Evolutionary conservation across 129 eudicot genomes (phyloP), one percentile per base, ranked within the genome.

Genomic region (Lactuca saligna): DNA sequence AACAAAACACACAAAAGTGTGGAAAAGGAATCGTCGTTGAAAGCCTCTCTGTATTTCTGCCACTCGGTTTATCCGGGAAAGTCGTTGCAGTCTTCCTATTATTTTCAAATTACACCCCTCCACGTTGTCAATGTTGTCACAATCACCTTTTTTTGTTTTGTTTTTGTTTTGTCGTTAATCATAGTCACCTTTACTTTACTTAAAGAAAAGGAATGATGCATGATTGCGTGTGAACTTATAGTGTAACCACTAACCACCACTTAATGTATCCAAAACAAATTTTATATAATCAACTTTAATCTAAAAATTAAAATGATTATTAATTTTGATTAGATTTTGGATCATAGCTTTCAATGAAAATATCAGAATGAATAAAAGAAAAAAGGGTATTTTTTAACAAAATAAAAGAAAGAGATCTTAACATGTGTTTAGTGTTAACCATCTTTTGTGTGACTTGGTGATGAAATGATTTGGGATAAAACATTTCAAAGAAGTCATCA

Each of bases 11-110:
- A 25, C 29, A 25, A 25, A 25, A 35, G 53, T 54, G 71, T 63
- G 61, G 38, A 37, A 57, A 57, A 44, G 63, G 63, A 59, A 59
- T n/a, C 16, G 59, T 13, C 32, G 48, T 20, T 61, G 80, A 76
- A 68, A 68, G 49, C 63, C 49, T 31, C 10, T 53, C 37, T 16
- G 46, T 65, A 32, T 63, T 55, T 64, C 58, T 65, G 79, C 61
- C 79, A 75, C 73, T 68, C 54, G 80, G 80, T 76, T 41, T 61
- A 68, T 69, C 75, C 75, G 70, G 37, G 73, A 69, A 69, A 53
- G 70, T 76, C 75, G 80, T 76, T 61, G 59, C 3, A 69, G 74
- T 16, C 56, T 61, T 50, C 50, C 41, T 3, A 38, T 32, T 39
- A 34, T 76, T 44, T 68, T 31, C 50, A 69, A 0, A 9, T 76